Evolutionary conservation across 2,329 filamentous ascomycete genomes (phyloP), one percentile per base, ranked within the genome.

Genomic region (Neoascochyta sp.): DNA sequence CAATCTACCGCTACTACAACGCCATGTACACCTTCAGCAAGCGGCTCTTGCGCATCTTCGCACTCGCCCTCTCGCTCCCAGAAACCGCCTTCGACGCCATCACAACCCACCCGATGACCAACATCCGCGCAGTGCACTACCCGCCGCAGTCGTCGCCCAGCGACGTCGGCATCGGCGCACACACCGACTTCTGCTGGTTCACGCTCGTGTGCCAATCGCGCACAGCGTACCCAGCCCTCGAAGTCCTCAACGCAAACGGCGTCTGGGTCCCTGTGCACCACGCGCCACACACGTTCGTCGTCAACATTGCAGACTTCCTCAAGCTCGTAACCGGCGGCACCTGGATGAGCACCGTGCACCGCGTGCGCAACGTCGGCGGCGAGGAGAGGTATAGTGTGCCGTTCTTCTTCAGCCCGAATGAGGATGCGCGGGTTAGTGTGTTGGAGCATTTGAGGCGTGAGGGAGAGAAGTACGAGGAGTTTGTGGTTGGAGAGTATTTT

Each of bases 161-260:
- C 7, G 49, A 62, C 26, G 60, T 64, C 4, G 63, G 64, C 2
- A 57, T 67, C 9, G 63, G 64, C 7, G 65, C 65, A 0, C 65
- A 68, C 32, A 58, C 64, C 2, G 65, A 68, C 32, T 67, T 66
- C 36, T 63, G 57, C 34, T 67, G 63, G 57, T 60, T 67, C 41
- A 68, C 65, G 0, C 52, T 68, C 8, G 64, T 68, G 1, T 51
- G 44, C 28, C 57, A 62, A 16, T 52, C 45, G 2, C 32, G 20
- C 3, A 58, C 54, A 2, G 19, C 34, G 1, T 37, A 47, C 10
- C 54, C 54, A 0, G 54, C 55, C 2, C 54, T 68, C 12, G 62
- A 68, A 31, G 65, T 68, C 0, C 53, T 67, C 3, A 67, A 66
- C 35, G 57, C 51, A n/a, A 63, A 66, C 20, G 65, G 62, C 4